Base-by-base conservation (phyloP, 106 monocot species). In the Allium sativum region DNA sequence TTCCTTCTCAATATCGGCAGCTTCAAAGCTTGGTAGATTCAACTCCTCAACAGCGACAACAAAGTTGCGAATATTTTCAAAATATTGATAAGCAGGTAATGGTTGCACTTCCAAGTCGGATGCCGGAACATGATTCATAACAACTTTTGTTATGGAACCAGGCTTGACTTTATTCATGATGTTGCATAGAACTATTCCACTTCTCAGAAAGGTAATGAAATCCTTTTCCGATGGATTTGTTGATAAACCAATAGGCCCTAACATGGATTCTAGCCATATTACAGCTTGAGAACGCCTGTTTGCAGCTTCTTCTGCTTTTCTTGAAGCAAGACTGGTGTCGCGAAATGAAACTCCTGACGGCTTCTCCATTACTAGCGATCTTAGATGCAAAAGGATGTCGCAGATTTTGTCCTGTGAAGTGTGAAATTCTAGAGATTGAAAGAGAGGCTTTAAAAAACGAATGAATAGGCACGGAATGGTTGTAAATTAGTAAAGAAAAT, bases 31-130 rank as follows among this genome's bases (percentile, higher is more conserved):
- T 7, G 85, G 90, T 46, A 90, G 60, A 46, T 82, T 77, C 70
- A 85, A 71, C 58, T 74, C 82, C 45, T 82, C 64, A 6, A 78
- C 72, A 5, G 90, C 85, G 67, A 78, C 77, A 11, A 85, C 76
- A 67, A 90, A 90, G 66, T 90, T 90, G 40, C 82, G 79, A 12
- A 90, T 75, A 55, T 90, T 90, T 58, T 90, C 90, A 66, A 90
- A 90, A 63, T 82, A 80, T 64, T 90, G 90, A 67, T 79, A 90
- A 42, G 90, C 85, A 3, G 84, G 64, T 16, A 76, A 45, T 0
- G 88, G 77, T 44, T 83, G 87, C 40, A 53, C 71, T 42, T 85
- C 89, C 52, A 65, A 66, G 13, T 57, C 19, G 19, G 66, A 54
- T 22, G 81, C 70, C 14, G 55, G 19, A 12, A 65, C 58, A 42